phyloP scores from a whole-genome alignment of 75 land plant genomes.

The Picea sitchensis region DNA sequence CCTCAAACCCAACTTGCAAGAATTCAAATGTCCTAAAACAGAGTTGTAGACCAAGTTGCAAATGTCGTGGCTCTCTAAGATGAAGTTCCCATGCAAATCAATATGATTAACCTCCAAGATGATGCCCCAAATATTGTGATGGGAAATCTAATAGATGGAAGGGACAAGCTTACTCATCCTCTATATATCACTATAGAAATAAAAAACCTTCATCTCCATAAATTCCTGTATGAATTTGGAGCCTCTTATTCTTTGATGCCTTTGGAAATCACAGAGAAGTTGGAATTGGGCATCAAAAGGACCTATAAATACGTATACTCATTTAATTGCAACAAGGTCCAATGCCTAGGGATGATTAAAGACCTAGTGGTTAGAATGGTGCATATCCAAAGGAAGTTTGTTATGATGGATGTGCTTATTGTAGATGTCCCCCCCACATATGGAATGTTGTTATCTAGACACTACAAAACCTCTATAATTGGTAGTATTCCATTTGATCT shows the following conservation, averaged over 20 bases:
- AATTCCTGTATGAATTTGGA: neutral
- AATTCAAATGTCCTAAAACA: too few species aligned
- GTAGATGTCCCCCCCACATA: neutral
- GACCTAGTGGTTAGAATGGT: neutral
- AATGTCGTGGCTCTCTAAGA: too few species aligned
- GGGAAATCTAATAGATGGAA: too few species aligned
- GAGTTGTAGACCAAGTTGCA: too few species aligned
- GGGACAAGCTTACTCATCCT: too few species aligned
- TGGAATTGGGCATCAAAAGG: neutral
- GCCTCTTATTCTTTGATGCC: neutral
- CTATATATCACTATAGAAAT: too few species aligned
- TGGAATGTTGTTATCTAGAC: neutral
- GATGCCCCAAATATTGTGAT: too few species aligned
- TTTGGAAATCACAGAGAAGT: neutral
- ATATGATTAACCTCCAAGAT: too few species aligned
- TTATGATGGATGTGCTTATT: neutral
- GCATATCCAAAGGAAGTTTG: neutral
- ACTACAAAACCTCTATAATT: neutral
- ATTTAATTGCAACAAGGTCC: neutral
- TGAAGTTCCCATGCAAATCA: too few species aligned
- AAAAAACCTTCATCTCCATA: neutral
- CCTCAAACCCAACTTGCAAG: too few species aligned
- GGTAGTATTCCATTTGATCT: neutral
- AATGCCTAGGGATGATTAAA: neutral
- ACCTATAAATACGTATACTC: neutral